Evolutionary conservation across 139 green algal genomes (phyloP), one percentile per base, ranked within the genome.

Genomic region (Coelastrella sp.): DNA sequence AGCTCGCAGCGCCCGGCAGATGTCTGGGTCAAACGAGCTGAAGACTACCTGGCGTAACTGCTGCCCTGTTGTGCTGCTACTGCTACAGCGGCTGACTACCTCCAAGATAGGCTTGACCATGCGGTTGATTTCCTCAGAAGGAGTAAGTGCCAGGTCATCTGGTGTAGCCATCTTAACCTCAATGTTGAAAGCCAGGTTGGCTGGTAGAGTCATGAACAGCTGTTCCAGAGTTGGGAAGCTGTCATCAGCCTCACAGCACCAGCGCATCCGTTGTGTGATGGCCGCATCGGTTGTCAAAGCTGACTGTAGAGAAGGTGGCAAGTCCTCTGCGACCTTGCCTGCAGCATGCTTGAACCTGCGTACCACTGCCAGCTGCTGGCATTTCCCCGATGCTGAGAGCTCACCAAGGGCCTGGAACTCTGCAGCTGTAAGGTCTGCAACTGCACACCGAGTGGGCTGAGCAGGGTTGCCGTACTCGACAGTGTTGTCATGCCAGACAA

Each of bases 111-210:
- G 77, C 69, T 17, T 88, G 64, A 92, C 71, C 51, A 92, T 71
- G 25, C 92, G 82, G 11, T 93, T 85, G 4, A 97, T 83, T 88
- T 97, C 94, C 7, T 84, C 89, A 2, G 74, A 4, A 1, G 88
- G 81, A 4, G 93, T 96, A n/a, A 78, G 53, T 23, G 76, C 72
- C 35, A 95, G 25, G 27, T 92, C 64, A n/a, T 89, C 69, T 5
- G 91, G 85, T 0, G 93, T 93, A 0, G 86, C 77, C 92, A 98
- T 96, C 88, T 98, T 98, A 27, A 98, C 85, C 87, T 98, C 95
- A 15, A 98, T 91, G 89, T 98, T 94, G 80, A 98, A 95, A 8
- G 89, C 92, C 1, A 98, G 85, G 23, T 86, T 9, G 2, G 78
- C 57, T 5, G 94, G 92, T 60, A 97, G 68, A 32, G 23, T 75